Evolutionary conservation across 257 asterid species (phyloP), one percentile per base, ranked within the genome.

Genomic region (Jasminum sambac): DNA sequence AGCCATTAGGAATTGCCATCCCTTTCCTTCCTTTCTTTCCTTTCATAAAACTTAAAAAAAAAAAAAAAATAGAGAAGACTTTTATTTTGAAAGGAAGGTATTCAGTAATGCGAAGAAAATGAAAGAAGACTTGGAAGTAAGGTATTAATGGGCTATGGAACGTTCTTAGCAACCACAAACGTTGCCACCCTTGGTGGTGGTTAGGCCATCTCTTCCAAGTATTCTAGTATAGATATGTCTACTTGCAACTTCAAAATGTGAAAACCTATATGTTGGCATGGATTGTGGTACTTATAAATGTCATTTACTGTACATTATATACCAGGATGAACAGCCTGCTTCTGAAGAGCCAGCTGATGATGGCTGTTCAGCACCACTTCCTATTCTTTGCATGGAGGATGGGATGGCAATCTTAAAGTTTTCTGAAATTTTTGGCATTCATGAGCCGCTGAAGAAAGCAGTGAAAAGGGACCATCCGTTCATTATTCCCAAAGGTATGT

Each of bases 361-460:
- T 74, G 87, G 83, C 72, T 76, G 77, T 70, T 79, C 97, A 70
- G 70, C 94, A 48, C 81, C 90, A 67, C 90, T 95, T 66, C 99
- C 99, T 75, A 78, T 95, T 77, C 97, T 95, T 74, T 91, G 86
- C 70, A 82, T 85, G 38, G 98, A 95, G 77, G 97, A 95, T 74
- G 99, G 97, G 38, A 74, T 74, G 81, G 92, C 84, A 52, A 91
- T 95, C 74, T 78, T 95, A 44, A 86, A 94, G 44, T 95, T 95
- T 84, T 95, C 99, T 63, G 98, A 95, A 80, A 89, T 95, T 76
- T 95, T 95, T 67, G 96, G 97, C 74, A 85, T 95, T 66, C 84
- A 82, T 26, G 86, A 88, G 75, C 94, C 97, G 55, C 63, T 76
- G 64, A 91, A 81, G 77, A 80, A 84, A 76, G 77, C 85, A 34